Evolutionary conservation across 768 basidiomycete genomes (phyloP), one percentile per base, ranked within the genome.

Genomic region (Rhizopogon vinicolor): DNA sequence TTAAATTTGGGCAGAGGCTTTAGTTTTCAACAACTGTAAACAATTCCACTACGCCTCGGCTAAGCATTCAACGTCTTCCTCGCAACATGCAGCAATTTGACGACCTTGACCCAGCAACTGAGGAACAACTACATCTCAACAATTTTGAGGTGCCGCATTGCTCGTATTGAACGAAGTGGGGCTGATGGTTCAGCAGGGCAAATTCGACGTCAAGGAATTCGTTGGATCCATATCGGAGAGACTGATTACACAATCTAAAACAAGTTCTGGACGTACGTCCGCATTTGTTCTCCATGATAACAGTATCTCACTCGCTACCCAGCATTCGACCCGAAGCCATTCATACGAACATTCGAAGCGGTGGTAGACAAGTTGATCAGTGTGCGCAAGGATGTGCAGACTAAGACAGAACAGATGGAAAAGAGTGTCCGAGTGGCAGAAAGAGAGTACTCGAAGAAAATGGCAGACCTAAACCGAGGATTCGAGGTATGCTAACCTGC

Each of bases 271-370:
- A 52, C 93, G 93, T 85, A 64, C 62, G 84, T 89, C 60, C 50
- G 72, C 75, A 35, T 37, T 39, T 46, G 9, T 46, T 29, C 9
- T 56, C 22, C 54, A 48, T 37, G 44, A 25, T 33, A 22, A 22
- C 18, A 16, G 5, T 41, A n/a, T 41, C 43, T 8, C 12, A 52
- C 37, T 10, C 43, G 62, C 33, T 58, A 49, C 50, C 14, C 57
- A 94, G 93, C 95, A n/a, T 96, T 96, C 64, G 86, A 96, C 64
- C 93, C 95, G 5, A 87, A 89, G 63, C 93, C 95, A 0, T 97
- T 98, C 72, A 89, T 98, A 57, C 76, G 82, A 52, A 93, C 91
- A 3, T 96, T 99, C 59, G 97, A 98, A 62, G 83, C 84, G 16
- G 91, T 92, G 0, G 86, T 98, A 10, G 94, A 97, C 73, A 84